Conservation (phyloP, 2,329 filamentous ascomycete species). For the Endothia cerciana region DNA sequence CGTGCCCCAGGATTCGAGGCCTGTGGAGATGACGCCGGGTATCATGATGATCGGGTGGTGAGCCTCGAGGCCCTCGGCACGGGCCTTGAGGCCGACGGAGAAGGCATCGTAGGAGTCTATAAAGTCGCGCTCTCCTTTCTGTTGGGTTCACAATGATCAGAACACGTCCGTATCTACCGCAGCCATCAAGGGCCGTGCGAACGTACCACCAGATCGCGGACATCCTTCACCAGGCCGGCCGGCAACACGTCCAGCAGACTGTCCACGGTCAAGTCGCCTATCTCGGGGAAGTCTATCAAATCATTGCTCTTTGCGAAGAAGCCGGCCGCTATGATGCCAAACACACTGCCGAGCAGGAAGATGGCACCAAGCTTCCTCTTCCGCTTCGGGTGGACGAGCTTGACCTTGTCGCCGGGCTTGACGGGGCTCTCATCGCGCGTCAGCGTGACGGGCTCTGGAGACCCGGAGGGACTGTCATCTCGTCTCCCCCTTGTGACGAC, state of each 20-base stretch:
- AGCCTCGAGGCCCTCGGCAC: constrained; percentile 77
- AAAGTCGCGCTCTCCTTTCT: constrained; percentile 82
- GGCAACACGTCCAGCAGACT: constrained; percentile 86
- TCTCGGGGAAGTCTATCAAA: constrained; percentile 77
- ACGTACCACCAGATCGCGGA: constrained; percentile 79
- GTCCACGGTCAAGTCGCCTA: constrained; percentile 79
- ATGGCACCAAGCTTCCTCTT: constrained; percentile 82
- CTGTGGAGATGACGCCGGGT: constrained; percentile 95
- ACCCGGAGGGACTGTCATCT: constrained; percentile 37
- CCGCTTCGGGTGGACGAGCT: constrained; percentile 55
- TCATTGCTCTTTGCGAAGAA: constrained; percentile 91
- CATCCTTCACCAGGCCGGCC: constrained; percentile 81
- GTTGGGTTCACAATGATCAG: constrained; percentile 30
- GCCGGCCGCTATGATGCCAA: constrained; percentile 83
- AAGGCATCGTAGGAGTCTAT: constrained; percentile 93
- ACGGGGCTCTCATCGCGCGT: constrained; percentile 42
- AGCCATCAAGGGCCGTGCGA: constrained; percentile 24
- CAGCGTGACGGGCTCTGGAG: constrained; percentile 32
- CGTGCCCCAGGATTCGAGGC: constrained; percentile 95
- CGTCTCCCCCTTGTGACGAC: constrained; percentile 29
- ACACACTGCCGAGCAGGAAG: constrained; percentile 86
- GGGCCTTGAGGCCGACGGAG: constrained; percentile 82
- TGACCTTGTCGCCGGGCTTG: constrained; percentile 43
- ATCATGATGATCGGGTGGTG: constrained; percentile 95
- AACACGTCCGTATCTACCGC: not conserved